These are phyloP conservation scores for Kazachstania bromeliacearum DNA, from an alignment of 805 yeast species.

Conservation along the genomic window DNA sequence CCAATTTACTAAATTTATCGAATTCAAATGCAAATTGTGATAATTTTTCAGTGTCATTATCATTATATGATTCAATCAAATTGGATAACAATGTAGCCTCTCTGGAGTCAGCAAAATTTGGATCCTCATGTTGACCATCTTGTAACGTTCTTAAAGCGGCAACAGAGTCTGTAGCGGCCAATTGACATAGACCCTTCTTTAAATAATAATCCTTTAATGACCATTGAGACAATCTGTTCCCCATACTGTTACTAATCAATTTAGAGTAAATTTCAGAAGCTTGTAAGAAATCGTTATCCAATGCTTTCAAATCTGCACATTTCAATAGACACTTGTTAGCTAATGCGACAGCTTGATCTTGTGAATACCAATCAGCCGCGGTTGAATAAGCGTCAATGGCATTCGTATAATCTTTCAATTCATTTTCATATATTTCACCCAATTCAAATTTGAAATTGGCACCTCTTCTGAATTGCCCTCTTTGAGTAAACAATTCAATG, in stretches of 20 bases:
- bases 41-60: slow-evolving; percentile 70
- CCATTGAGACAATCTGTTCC: slow-evolving; percentile 77
- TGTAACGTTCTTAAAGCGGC: slow-evolving; percentile 71
- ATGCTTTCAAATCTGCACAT: slow-evolving; percentile 81
- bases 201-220: slow-evolving; percentile 84
- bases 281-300: slow-evolving; percentile 58
- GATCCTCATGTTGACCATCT: slow-evolving; percentile 60
- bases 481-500: slow-evolving; percentile 69
- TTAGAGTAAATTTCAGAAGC: slow-evolving; percentile 73
- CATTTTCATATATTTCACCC: slow-evolving; percentile 76
- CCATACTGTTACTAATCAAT: slow-evolving; percentile 66
- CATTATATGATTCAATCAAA: slow-evolving; percentile 62
- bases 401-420: slow-evolving; percentile 51
- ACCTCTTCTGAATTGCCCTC: slow-evolving; percentile 94
- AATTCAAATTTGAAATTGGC: slow-evolving; percentile 90
- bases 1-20: slow-evolving; percentile 82
- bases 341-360: slow-evolving; percentile 87
- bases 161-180: slow-evolving; percentile 78
- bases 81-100: slow-evolving; percentile 63
- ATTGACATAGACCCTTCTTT: slow-evolving; percentile 70
- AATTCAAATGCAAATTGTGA: slow-evolving; percentile 68
- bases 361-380: slow-evolving; percentile 93
- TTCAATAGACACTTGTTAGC: slow-evolving; percentile 81
- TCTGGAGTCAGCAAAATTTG: slow-evolving; percentile 60
- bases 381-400: slow-evolving; percentile 78